phyloP scores from a whole-genome alignment of 73 alveolate species.

The Uronychia setigera region DNA sequence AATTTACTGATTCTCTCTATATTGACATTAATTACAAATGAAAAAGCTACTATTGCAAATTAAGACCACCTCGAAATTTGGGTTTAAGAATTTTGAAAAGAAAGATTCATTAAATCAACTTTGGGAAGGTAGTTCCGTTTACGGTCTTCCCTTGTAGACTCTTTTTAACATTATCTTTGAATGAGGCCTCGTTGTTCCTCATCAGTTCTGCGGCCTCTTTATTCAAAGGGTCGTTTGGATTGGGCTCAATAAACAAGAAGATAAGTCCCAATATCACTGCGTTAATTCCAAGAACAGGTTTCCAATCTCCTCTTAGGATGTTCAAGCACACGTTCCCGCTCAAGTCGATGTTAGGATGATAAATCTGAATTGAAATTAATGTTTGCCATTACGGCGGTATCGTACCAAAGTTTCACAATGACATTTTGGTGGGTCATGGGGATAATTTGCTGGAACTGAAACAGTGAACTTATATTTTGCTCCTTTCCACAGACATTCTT shows the following conservation, averaged over 20 bases:
- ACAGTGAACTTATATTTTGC: slow-evolving; percentile 88
- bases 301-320: slow-evolving; percentile 96
- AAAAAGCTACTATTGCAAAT: too few species aligned
- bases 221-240: slow-evolving; percentile 96
- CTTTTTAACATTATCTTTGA: slow-evolving; percentile 73
- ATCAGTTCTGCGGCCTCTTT: slow-evolving; percentile 92
- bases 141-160: slow-evolving; percentile 73
- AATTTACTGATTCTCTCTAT: too few species aligned
- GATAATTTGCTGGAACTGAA: slow-evolving; percentile 83
- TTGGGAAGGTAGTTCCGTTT: slow-evolving; percentile 74
- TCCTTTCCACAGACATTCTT: slow-evolving; percentile 86
- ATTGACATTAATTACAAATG: too few species aligned
- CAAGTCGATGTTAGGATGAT: slow-evolving; percentile 95
- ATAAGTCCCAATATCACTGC: slow-evolving; percentile 84
- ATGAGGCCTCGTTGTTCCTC: slow-evolving; percentile 67
- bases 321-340: slow-evolving; percentile 95
- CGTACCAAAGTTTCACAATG: slow-evolving; percentile 82
- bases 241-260: slow-evolving; percentile 91
- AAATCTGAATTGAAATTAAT: slow-evolving; percentile 61
- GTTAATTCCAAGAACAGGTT: slow-evolving; percentile 88
- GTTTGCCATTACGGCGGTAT: neutral
- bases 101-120: slow-evolving; percentile 20
- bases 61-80: too few species aligned
- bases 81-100: too few species aligned
- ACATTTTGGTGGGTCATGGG: slow-evolving; percentile 95